A percentile compares a stretch with the other conserved stretches of the same genome.
phyloP scores from a whole-genome alignment of 1,139 yeast species.

The Pichia norvegensis region DNA sequence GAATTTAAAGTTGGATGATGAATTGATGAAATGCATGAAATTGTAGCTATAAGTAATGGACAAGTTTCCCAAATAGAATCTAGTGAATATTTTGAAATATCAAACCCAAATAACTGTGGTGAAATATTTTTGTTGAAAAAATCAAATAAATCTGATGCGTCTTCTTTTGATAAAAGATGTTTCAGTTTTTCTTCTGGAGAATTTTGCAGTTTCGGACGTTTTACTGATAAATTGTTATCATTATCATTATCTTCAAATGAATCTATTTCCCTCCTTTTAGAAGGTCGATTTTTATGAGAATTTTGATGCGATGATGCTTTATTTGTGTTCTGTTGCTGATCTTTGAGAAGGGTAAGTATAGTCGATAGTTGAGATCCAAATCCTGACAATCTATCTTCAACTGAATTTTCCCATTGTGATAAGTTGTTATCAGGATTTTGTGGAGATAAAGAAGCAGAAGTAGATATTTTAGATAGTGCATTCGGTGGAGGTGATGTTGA shows the following conservation, averaged over 20 bases:
- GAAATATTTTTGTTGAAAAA: slow-evolving; percentile 51
- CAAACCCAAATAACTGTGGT: slow-evolving; percentile 62
- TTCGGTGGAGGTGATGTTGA: background rate
- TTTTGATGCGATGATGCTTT: background rate
- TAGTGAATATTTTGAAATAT: slow-evolving; percentile 43
- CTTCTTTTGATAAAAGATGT: slow-evolving; percentile 29
- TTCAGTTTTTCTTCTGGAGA: slow-evolving; percentile 6
- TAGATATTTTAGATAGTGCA: background rate
- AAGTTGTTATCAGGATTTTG: background rate
- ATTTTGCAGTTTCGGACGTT: background rate
- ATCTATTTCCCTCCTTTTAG: background rate
- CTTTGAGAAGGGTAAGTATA: slow-evolving; percentile 20
- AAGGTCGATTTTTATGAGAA: too few relatives aligned
- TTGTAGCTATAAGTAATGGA: slow-evolving; percentile 54
- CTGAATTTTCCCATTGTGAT: slow-evolving; percentile 24
- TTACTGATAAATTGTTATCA: background rate
- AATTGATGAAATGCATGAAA: slow-evolving; percentile 55
- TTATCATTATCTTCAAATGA: background rate
- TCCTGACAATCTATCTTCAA: slow-evolving; percentile 31
- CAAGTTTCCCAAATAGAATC: slow-evolving; percentile 48
- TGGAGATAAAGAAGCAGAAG: background rate
- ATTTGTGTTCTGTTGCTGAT: slow-evolving; percentile 8
- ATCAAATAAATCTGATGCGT: slow-evolving; percentile 44
- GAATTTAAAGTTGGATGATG: slow-evolving; percentile 44
- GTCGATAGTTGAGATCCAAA: slow-evolving; percentile 25